Conservation (phyloP, 2,329 filamentous ascomycete genomes). For the Penicillium sclerotiorum region DNA sequence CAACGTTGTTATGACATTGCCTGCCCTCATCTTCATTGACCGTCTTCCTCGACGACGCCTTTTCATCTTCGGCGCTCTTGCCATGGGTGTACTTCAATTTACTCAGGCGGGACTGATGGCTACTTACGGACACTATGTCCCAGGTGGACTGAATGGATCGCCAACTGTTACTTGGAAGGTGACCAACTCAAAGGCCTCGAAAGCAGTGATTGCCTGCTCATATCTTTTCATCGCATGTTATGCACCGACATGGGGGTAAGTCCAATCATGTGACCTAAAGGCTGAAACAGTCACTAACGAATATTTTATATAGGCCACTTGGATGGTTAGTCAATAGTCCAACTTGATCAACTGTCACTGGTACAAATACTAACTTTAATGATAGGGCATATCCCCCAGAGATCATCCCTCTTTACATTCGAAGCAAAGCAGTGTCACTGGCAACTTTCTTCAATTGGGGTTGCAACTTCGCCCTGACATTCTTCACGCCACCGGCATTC, state of each 20-base stretch:
- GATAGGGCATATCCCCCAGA: conserved; percentile 51
- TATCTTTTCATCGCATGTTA: conserved; percentile 69
- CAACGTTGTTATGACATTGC: conserved; percentile 59
- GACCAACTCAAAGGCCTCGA: conserved; percentile 32
- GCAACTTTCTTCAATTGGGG: conserved; percentile 42
- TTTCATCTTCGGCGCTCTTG: conserved; percentile 59
- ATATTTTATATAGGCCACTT: conserved; percentile 9
- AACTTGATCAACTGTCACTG: too few species aligned
- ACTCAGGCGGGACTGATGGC: conserved; percentile 35
- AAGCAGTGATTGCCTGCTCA: conserved; percentile 66
- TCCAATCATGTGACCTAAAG: conserved; percentile 19
- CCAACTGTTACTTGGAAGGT: conserved; percentile 20
- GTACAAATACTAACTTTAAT: conserved; percentile 26
- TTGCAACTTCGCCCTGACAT: conserved; percentile 38
- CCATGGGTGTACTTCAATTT: conserved; percentile 55
- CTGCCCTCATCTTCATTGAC: conserved; percentile 62
- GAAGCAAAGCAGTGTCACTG: conserved; percentile 41
- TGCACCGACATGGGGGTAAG: conserved; percentile 61
- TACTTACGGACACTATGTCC: conserved; percentile 29
- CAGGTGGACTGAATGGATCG: conserved; percentile 24
- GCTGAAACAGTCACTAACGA: background rate
- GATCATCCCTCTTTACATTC: conserved; percentile 44
- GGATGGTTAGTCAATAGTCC: conserved; percentile 8
- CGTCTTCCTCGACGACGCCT: conserved; percentile 60
- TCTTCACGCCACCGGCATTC: conserved; percentile 32